Percentiles rank a stretch among this genome's conserved stretches.
Evolutionary conservation across 441 rosid genomes (phyloP).

Genomic region (Pelargonium cotyledonis): DNA sequence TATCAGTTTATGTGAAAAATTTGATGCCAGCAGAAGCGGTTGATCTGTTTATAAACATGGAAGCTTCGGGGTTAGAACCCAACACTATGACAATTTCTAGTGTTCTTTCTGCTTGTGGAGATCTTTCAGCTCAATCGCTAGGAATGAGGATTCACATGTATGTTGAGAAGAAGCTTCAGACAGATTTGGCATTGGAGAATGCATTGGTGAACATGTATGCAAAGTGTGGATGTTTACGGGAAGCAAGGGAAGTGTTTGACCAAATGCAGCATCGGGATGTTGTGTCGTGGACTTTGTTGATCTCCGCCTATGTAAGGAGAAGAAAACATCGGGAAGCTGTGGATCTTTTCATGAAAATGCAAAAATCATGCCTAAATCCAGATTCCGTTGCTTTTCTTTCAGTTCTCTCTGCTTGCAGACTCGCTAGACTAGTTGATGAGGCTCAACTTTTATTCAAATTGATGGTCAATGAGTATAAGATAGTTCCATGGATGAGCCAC

Average conservation of each 20-base stretch:
- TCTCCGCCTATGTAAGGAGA: conserved; percentile 51
- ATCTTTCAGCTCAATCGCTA: conserved; percentile 41
- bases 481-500: conserved; percentile 46
- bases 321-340: conserved; percentile 46
- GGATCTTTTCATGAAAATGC: conserved; percentile 45
- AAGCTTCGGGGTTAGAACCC: conserved; percentile 35
- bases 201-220: conserved; percentile 54
- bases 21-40: conserved; percentile 43
- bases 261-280: conserved; percentile 40
- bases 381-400: conserved; percentile 60
- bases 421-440: conserved; percentile 41
- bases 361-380: conserved; percentile 36
- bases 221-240: conserved; percentile 45
- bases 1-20: conserved; percentile 41
- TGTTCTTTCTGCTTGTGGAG: conserved; percentile 56
- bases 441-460: conserved; percentile 35
- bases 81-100: conserved; percentile 48
- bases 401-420: conserved; percentile 57
- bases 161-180: conserved; percentile 36
- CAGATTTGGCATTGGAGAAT: conserved; percentile 45
- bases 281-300: conserved; percentile 59
- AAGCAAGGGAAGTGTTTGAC: conserved; percentile 47
- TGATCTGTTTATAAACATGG: conserved; percentile 40
- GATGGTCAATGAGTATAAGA: conserved; percentile 40
- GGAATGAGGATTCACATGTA: conserved; percentile 45